Percentiles rank a stretch among this genome's conserved stretches.
Evolutionary conservation across 805 yeast genomes (phyloP).

Genomic region (Ascoidea rubescens): DNA sequence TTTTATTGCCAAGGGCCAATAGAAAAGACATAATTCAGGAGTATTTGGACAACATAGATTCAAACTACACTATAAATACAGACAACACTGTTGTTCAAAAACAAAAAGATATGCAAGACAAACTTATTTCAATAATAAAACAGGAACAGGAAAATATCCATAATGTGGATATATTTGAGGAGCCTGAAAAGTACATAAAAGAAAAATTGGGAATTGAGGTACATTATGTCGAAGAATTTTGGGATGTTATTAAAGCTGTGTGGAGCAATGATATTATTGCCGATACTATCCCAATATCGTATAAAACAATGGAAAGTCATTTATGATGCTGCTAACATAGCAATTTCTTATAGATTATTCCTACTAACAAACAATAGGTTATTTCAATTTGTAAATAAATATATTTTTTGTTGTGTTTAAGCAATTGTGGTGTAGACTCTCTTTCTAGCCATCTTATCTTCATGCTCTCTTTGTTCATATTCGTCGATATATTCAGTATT

Average conservation of each 20-base stretch:
- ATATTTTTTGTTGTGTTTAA: too few relatives aligned
- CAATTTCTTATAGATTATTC: too few relatives aligned
- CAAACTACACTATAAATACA: slow-evolving; percentile 3
- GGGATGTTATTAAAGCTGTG: slow-evolving; percentile 60
- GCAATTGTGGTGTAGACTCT: slow-evolving; percentile 51
- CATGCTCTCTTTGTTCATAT: slow-evolving; percentile 36
- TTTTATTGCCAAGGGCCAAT: slow-evolving; percentile 60
- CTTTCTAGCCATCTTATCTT: slow-evolving; percentile 48
- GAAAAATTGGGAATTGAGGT: slow-evolving; percentile 45
- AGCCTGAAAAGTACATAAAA: slow-evolving; percentile 35
- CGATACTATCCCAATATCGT: too few relatives aligned
- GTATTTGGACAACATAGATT: slow-evolving; percentile 21
- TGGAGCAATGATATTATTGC: slow-evolving; percentile 39
- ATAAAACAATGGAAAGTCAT: too few relatives aligned
- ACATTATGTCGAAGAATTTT: slow-evolving; percentile 58
- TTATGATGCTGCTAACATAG: too few relatives aligned
- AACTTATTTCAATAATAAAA: slow-evolving; percentile 13
- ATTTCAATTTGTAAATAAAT: too few relatives aligned
- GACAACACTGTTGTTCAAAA: slow-evolving; percentile 12
- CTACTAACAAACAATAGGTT: too few relatives aligned
- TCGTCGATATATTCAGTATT: slow-evolving; percentile 62
- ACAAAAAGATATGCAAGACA: slow-evolving; percentile 13
- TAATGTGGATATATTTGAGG: slow-evolving; percentile 15
- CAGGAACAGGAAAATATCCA: slow-evolving; percentile 1
- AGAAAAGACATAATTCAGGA: slow-evolving; percentile 55